These are phyloP conservation scores for Phytopythium ostracodes DNA, from an alignment of 352 stramenopile species.

Conservation along the genomic window DNA sequence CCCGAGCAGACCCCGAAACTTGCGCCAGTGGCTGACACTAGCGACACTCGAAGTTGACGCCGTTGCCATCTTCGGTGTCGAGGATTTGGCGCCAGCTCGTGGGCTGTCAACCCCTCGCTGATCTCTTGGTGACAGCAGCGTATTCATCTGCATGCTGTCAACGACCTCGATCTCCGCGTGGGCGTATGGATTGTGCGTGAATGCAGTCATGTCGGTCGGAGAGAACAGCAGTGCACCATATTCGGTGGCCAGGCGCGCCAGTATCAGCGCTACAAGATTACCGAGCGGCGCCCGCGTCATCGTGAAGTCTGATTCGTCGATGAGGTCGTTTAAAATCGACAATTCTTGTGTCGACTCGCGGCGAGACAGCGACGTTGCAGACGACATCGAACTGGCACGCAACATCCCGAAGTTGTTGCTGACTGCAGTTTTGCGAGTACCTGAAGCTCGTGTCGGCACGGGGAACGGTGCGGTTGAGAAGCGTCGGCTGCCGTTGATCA, in stretches of 20 bases:
- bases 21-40: not conserved
- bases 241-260: conserved; percentile 43
- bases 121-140: not conserved
- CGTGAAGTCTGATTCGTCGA: not conserved
- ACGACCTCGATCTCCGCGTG: not conserved
- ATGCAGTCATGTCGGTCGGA: conserved; percentile 53
- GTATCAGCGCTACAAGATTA: conserved; percentile 30
- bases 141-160: not conserved
- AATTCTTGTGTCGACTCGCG: conserved; percentile 10
- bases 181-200: conserved; percentile 38
- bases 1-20: conserved; percentile 25
- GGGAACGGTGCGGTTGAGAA: conserved; percentile 20
- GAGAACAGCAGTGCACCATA: conserved; percentile 62
- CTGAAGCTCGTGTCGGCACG: not conserved
- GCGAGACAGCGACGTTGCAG: not conserved
- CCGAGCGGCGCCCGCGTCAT: not conserved
- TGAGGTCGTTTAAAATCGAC: conserved; percentile 5
- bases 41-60: not conserved
- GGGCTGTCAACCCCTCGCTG: not conserved
- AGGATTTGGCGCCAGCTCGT: not conserved
- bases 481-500: conserved; percentile 44
- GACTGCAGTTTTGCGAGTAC: too few species aligned
- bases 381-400: not conserved
- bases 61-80: conserved; percentile 9
- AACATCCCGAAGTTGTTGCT: not conserved